These are phyloP conservation scores for Boletellus emodensis DNA, from an alignment of 768 basidiomycete species.

Conservation along the genomic window DNA sequence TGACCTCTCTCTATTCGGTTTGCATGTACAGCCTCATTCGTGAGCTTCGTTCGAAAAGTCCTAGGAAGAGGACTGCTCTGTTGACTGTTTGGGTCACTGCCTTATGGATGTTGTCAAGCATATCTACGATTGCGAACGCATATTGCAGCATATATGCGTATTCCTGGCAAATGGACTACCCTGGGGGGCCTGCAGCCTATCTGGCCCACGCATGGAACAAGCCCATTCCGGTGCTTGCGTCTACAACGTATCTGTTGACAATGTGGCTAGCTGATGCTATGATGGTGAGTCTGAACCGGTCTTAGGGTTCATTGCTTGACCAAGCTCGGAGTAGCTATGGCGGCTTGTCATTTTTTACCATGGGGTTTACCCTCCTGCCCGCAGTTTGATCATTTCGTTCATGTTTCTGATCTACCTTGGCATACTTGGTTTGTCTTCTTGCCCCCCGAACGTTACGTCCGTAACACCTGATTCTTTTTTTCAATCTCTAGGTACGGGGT, in stretches of 20 bases:
- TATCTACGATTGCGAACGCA: neutral
- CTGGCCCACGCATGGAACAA: neutral
- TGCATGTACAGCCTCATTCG: neutral
- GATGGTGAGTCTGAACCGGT: neutral
- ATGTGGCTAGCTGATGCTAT: neutral
- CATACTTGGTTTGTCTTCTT: neutral
- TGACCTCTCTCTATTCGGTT: neutral
- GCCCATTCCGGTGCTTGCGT: neutral
- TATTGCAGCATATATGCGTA: neutral
- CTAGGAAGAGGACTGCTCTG: neutral
- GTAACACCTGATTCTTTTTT: neutral
- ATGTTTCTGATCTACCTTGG: neutral
- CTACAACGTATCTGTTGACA: neutral
- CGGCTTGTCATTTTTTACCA: neutral
- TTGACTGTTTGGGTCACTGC: neutral
- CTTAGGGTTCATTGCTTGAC: neutral
- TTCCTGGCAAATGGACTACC: constrained; percentile 1
- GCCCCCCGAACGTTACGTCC: neutral
- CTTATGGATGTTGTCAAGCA: neutral
- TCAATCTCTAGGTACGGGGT: neutral
- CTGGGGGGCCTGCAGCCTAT: neutral
- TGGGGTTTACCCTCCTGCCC: neutral
- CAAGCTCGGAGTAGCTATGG: neutral
- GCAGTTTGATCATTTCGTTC: neutral
- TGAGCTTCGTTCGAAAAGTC: neutral